Evolutionary conservation across 2,329 filamentous ascomycete genomes (phyloP).

Genomic region (Elsinoe arachidis): DNA sequence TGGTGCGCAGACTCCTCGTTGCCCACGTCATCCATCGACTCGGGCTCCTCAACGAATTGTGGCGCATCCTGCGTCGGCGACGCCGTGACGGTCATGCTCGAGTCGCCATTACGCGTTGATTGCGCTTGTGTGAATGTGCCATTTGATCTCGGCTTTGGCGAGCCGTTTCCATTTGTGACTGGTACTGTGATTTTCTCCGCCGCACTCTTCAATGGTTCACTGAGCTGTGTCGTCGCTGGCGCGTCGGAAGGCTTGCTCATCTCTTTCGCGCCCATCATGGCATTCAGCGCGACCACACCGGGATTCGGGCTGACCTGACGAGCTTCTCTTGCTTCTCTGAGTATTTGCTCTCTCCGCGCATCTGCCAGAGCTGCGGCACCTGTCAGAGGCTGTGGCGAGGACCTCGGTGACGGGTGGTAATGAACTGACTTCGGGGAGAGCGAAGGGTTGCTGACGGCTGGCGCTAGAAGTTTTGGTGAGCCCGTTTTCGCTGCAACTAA

Average conservation of each 20-base stretch:
- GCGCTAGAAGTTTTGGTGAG: conserved; percentile 13
- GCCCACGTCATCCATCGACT: conserved; percentile 26
- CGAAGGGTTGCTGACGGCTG: conserved; percentile 17
- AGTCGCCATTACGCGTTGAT: background rate
- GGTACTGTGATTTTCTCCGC: conserved; percentile 43
- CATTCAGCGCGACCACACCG: conserved; percentile 35
- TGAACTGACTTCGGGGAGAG: conserved; percentile 36
- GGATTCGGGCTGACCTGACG: conserved; percentile 43
- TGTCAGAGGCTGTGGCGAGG: conserved; percentile 36
- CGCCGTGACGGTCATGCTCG: conserved; percentile 37
- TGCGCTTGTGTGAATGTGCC: conserved; percentile 2
- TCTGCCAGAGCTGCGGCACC: conserved; percentile 42
- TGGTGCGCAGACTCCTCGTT: conserved; percentile 18
- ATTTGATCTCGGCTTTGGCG: conserved; percentile 6
- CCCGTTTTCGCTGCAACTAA: conserved; percentile 20
- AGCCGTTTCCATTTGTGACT: conserved; percentile 25
- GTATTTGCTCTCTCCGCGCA: conserved; percentile 36
- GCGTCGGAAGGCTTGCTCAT: conserved; percentile 38
- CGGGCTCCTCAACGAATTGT: conserved; percentile 27
- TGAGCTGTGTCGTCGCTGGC: conserved; percentile 36
- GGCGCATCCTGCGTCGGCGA: conserved; percentile 35
- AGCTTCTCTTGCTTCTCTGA: conserved; percentile 26
- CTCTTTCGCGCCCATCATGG: conserved; percentile 32
- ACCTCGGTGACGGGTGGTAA: conserved; percentile 31
- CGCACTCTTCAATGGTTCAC: conserved; percentile 40